Percentiles rank a stretch among this genome's conserved stretches.
These are phyloP conservation scores for Lagerstroemia speciosa DNA, from an alignment of 345 rosid species.

Conservation along the genomic window DNA sequence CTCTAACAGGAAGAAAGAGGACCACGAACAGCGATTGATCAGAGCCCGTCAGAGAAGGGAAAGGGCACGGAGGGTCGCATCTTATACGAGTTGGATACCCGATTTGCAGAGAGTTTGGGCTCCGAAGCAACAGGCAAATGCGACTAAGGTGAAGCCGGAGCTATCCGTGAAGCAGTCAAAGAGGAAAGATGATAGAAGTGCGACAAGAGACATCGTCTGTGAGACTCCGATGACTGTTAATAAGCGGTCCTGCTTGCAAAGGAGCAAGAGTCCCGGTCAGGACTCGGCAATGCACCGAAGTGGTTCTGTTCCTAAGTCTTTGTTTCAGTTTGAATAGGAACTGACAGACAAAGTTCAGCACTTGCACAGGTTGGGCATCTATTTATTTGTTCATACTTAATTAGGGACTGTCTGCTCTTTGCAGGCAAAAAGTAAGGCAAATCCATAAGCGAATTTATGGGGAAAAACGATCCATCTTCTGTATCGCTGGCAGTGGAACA, in stretches of 20 bases:
- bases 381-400: neutral
- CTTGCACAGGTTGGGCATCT: neutral
- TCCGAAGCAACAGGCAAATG: slow-evolving; percentile 40
- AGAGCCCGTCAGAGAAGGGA: slow-evolving; percentile 71
- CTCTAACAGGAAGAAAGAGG: slow-evolving; percentile 21
- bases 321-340: slow-evolving; percentile 2
- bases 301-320: slow-evolving; percentile 12
- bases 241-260: slow-evolving; percentile 23
- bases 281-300: slow-evolving; percentile 10
- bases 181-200: slow-evolving; percentile 37
- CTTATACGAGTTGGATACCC: slow-evolving; percentile 77
- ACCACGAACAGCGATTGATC: slow-evolving; percentile 34
- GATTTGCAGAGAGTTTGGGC: slow-evolving; percentile 93
- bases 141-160: slow-evolving; percentile 25
- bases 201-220: slow-evolving; percentile 49
- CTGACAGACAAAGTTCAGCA: neutral
- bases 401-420: neutral
- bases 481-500: too few relatives aligned
- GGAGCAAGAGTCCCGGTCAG: slow-evolving; percentile 17
- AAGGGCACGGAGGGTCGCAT: slow-evolving; percentile 70
- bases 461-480: neutral
- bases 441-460: neutral
- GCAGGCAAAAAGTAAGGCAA: neutral
- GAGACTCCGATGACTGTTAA: slow-evolving; percentile 68
- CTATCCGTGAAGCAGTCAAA: slow-evolving; percentile 31